Conservation (phyloP, 140 eudicot genomes). For the Stevia rebaudiana region DNA sequence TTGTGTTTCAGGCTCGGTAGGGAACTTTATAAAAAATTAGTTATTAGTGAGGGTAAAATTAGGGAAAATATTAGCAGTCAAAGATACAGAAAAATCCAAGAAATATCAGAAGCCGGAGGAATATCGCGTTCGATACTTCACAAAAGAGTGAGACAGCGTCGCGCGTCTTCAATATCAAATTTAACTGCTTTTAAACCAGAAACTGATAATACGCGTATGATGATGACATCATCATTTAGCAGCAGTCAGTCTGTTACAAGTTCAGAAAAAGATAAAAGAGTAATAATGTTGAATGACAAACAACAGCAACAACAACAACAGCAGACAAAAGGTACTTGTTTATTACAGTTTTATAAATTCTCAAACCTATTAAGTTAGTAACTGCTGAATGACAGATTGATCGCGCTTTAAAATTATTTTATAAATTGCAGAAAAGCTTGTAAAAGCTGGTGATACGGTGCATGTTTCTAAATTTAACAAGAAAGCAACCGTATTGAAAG, state of each 20-base stretch:
- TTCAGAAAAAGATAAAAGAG: constrained; percentile 18
- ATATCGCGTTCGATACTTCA: constrained; percentile 77
- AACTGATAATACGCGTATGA: constrained; percentile 1
- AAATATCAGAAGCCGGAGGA: constrained; percentile 60
- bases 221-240: constrained; percentile 1
- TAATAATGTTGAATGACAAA: constrained; percentile 8
- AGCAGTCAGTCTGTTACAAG: constrained; percentile 20
- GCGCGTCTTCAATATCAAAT: constrained; percentile 34
- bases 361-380: not conserved
- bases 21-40: constrained; percentile 53
- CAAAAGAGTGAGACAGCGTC: constrained; percentile 49
- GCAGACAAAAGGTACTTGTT: constrained; percentile 39
- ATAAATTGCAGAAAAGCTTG: constrained; percentile 38
- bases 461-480: constrained; percentile 60
- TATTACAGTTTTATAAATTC: constrained; percentile 1
- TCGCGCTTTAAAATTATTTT: not conserved
- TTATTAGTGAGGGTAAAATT: constrained; percentile 41
- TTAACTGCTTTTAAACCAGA: constrained; percentile 20
- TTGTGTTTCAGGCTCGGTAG: constrained; percentile 52
- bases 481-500: constrained; percentile 56
- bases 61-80: constrained; percentile 38
- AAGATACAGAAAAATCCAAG: constrained; percentile 56
- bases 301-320: constrained; percentile 22
- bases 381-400: not conserved
- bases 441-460: constrained; percentile 79